Base-by-base conservation (phyloP, 139 green algal genomes). In the Chloropicon primus region DNA sequence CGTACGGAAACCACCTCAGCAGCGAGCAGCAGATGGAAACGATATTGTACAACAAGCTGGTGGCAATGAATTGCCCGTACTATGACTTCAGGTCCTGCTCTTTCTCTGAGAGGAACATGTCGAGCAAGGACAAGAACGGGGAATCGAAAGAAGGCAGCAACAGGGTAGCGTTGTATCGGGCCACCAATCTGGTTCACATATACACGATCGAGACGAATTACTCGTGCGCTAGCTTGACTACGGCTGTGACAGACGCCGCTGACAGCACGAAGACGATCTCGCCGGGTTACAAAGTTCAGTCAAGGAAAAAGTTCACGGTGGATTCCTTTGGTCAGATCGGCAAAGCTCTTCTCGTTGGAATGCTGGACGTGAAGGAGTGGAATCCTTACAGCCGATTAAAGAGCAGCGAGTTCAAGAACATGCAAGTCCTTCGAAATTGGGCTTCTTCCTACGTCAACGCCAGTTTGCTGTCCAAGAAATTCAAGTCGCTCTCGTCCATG, bases 181-280 rank as follows among this genome's bases (percentile, higher is more conserved):
- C 84, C 74, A 89, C 83, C 0, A 82, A 82, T 0, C 77, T 89
- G 1, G 77, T 81, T 10, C 87, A 88, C 79, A 76, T 89, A 26
- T 91, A 89, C 82, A 89, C 85, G 2, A 73, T 91, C 1, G 87
- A 91, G 80, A 80, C 81, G 21, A 88, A 86, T 80, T 90, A 90
- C 78, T 84, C 82, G 79, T 77, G 73, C 21, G 54, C 82, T 0
- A 73, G 80, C 2, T 26, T 75, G 5, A 62, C 41, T n/a, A 62
- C 41, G 10, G 10, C 75, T 87, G 23, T 82, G 79, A 71, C 53
- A 78, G 2, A 79, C 82, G 74, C 75, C 81, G 22, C 53, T 76
- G 1, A 78, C 81, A 79, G 27, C 53, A 79, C n/a, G 26, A 26
- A 22, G 80, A 76, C 28, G 23, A 24, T 76, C 23, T 76, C 10